Percentiles rank a stretch among this genome's conserved stretches.
These are phyloP conservation scores for Blastocystis sp. DNA, from an alignment of 352 stramenopile species.

Conservation along the genomic window DNA sequence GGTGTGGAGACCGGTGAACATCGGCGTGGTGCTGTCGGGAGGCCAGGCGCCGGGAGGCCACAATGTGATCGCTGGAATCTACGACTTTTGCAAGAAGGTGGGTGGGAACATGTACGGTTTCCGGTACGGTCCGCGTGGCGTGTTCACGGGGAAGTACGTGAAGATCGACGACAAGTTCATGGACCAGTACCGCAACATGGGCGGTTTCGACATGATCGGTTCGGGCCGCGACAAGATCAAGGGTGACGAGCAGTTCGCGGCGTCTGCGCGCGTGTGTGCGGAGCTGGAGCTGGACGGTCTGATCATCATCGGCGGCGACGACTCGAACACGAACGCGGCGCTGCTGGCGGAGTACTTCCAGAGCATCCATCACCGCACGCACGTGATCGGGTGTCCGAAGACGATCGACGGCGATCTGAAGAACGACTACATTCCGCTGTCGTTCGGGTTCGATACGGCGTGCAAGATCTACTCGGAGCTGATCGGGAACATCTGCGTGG, in stretches of 20 bases:
- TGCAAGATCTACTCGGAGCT: constrained; percentile 73
- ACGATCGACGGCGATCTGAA: constrained; percentile 77
- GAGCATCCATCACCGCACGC: constrained; percentile 72
- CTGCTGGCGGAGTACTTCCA: constrained; percentile 76
- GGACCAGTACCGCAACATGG: constrained; percentile 74
- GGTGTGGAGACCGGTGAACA: constrained; percentile 71
- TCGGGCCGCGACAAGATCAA: constrained; percentile 75
- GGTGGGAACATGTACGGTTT: constrained; percentile 72
- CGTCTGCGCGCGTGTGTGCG: constrained; percentile 68
- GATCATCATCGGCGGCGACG: constrained; percentile 76
- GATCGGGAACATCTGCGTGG: constrained; percentile 75
- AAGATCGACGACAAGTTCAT: constrained; percentile 73
- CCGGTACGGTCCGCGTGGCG: constrained; percentile 72
- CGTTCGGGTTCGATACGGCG: constrained; percentile 76
- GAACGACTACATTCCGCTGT: constrained; percentile 76
- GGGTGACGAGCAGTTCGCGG: constrained; percentile 72
- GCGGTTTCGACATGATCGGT: constrained; percentile 75
- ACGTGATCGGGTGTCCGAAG: constrained; percentile 74
- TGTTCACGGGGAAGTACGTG: constrained; percentile 73
- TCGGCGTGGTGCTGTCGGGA: constrained; percentile 76
- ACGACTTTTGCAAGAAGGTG: constrained; percentile 74
- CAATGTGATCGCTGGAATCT: constrained; percentile 76
- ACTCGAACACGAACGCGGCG: constrained; percentile 76
- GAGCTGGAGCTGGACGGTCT: constrained; percentile 74
- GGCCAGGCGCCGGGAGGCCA: constrained; percentile 75